A percentile compares a stretch with the other conserved stretches of the same genome.
Evolutionary conservation across 306 rosid genomes (phyloP).

Genomic region (Sicyos edulis): DNA sequence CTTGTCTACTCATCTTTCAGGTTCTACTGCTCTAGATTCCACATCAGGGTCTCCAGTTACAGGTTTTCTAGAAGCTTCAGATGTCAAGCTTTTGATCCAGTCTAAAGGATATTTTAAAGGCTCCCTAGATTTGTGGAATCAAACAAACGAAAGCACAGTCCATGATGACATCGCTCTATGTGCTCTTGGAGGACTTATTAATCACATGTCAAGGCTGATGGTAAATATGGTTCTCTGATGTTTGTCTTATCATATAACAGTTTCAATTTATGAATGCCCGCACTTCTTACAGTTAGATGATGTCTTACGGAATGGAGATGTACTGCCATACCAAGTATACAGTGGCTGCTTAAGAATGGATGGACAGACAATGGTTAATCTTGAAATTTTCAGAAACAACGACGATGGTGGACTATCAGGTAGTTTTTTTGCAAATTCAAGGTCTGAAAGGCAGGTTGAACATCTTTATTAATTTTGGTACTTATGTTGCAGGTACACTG

Average conservation of each 20-base stretch:
- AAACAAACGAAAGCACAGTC: constrained; percentile 36
- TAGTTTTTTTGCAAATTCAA: constrained; percentile 26
- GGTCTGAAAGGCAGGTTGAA: background rate
- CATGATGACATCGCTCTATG: constrained; percentile 51
- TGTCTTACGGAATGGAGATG: constrained; percentile 62
- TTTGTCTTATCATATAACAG: background rate
- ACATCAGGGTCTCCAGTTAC: constrained; percentile 55
- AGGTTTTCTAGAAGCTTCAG: constrained; percentile 44
- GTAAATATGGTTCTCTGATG: constrained; percentile 36
- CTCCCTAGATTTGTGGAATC: constrained; percentile 54
- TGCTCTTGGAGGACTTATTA: constrained; percentile 73
- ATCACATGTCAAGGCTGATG: constrained; percentile 82
- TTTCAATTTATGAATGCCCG: background rate
- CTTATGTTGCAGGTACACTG: constrained; percentile 61
- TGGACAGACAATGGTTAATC: constrained; percentile 87
- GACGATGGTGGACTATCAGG: constrained; percentile 85
- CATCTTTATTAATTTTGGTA: constrained; percentile 22
- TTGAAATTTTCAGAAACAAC: constrained; percentile 78
- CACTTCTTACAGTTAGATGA: constrained; percentile 56
- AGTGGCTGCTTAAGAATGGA: constrained; percentile 88
- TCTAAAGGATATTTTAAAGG: constrained; percentile 70
- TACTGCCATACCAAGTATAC: constrained; percentile 74
- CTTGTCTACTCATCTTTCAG: constrained; percentile 32
- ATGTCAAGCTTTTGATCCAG: constrained; percentile 51
- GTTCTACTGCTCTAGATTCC: constrained; percentile 51